Percentiles rank a stretch among this genome's conserved stretches.
Conservation (phyloP, 2,329 filamentous ascomycete genomes). For the Phyllosticta capitalensis region DNA sequence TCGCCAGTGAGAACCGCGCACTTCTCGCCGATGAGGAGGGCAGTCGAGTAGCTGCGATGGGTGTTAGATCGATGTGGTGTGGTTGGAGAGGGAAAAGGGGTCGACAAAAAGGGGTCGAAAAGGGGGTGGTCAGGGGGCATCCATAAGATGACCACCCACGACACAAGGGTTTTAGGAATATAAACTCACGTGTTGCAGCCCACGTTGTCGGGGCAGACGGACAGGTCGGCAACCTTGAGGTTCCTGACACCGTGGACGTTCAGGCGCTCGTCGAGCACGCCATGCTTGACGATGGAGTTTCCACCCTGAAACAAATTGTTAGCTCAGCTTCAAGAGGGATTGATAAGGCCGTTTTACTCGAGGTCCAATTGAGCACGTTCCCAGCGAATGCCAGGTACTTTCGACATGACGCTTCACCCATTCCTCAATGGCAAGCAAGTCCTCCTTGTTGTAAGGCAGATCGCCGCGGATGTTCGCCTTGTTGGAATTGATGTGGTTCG, state of each 20-base stretch:
- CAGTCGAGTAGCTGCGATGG: constrained; percentile 46
- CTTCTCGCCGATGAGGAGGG: constrained; percentile 68
- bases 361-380: constrained; percentile 70
- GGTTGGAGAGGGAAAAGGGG: background rate
- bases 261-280: constrained; percentile 65
- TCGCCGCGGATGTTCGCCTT: constrained; percentile 50
- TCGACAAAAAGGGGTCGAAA: background rate
- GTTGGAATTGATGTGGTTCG: constrained; percentile 54
- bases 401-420: constrained; percentile 56
- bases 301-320: constrained; percentile 44
- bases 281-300: constrained; percentile 72
- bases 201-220: constrained; percentile 70
- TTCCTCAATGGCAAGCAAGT: constrained; percentile 59
- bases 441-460: constrained; percentile 54
- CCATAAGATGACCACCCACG: too few relatives aligned
- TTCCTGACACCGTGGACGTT: constrained; percentile 70
- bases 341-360: constrained; percentile 18
- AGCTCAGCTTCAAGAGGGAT: too few relatives aligned
- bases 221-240: constrained; percentile 67
- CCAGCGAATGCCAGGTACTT: constrained; percentile 61
- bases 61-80: constrained; percentile 33
- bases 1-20: constrained; percentile 60
- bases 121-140: too few relatives aligned
- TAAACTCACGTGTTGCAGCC: constrained; percentile 37
- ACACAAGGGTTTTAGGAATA: background rate